Percentiles rank a stretch among this genome's conserved stretches.
These are phyloP conservation scores for Aspergillus funiculosus DNA, from an alignment of 495 filamentous ascomycete species.

Conservation along the genomic window DNA sequence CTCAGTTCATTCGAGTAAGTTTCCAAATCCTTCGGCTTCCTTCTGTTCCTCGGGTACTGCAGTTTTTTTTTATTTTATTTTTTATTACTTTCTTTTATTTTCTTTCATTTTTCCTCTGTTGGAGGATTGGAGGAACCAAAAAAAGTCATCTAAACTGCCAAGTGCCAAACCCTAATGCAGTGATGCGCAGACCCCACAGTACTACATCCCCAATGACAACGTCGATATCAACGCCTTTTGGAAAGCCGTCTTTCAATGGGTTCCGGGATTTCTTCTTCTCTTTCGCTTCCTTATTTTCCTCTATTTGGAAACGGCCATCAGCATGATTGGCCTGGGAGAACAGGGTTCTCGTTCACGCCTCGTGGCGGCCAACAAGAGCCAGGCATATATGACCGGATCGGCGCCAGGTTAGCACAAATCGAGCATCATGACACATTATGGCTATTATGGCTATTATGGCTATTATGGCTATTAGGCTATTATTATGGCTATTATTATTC, in stretches of 20 bases:
- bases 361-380: conserved; percentile 2
- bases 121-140: too few species aligned
- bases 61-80: neutral
- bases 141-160: too few species aligned
- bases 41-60: too few species aligned
- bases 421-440: neutral
- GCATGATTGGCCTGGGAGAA: conserved; percentile 5
- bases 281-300: conserved; percentile 5
- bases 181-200: too few species aligned
- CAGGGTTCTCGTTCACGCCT: conserved; percentile 1
- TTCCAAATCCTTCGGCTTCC: neutral
- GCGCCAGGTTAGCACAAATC: conserved; percentile 1
- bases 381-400: conserved; percentile 6
- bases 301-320: conserved; percentile 4
- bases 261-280: conserved; percentile 1
- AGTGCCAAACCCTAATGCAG: too few species aligned
- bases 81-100: conserved; percentile 3
- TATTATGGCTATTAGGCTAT: too few species aligned
- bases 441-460: too few species aligned
- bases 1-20: conserved; percentile 10
- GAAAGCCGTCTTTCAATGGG: neutral
- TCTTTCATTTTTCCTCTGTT: too few species aligned
- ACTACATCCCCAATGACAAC: too few species aligned
- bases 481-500: too few species aligned
- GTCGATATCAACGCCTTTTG: conserved; percentile 3